Evolutionary conservation across 2,329 filamentous ascomycete species (phyloP), one percentile per base, ranked within the genome.

Genomic region (Ceratocystis alfenasii): DNA sequence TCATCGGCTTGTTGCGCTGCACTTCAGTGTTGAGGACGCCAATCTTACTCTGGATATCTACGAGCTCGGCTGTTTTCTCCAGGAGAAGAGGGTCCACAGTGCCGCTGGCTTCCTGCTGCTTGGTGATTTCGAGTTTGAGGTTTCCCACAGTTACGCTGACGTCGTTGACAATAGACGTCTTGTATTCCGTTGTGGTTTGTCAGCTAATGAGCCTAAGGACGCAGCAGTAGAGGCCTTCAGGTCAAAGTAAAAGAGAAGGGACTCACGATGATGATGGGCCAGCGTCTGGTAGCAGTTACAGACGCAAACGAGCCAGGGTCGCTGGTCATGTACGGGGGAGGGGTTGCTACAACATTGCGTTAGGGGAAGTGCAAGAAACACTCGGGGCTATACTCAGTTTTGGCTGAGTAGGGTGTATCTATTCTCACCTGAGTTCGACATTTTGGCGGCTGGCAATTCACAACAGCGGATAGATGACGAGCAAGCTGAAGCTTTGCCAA

Each of bases 121-220:
- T 76, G 73, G 87, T 88, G 67, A 84, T 81, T 8, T 85, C 75
- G 63, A 90, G 84, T 45, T 82, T 79, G 64, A 79, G 78, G 67
- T 79, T 76, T 44, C 79, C 78, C 3, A 87, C 82, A 6, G 88
- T 81, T 64, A 89, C 88, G 77, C 95, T 91, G n/a, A 95, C 81
- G 75, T 97, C 93, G 74, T 99, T 93, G 72, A 99, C 94, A 66
- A 88, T 89, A 74, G 91, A 85, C 17, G 94, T 97, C 90, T 95
- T 28, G 48, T 28, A 28, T 53, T 15, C 3, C 36, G 10, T 15
- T 41, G 36, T 41, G 10, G 36, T 12, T 41, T 12, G 36, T 41
- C 36, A 41, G 10, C 12, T 15, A 15, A 41, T 12, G 12, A 41
- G 36, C 36, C 36, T 0, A 41, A 15, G 48, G 7, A 50, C 25